Base-by-base conservation (phyloP, 148 eudicot genomes). In the Spergularia bocconei region DNA sequence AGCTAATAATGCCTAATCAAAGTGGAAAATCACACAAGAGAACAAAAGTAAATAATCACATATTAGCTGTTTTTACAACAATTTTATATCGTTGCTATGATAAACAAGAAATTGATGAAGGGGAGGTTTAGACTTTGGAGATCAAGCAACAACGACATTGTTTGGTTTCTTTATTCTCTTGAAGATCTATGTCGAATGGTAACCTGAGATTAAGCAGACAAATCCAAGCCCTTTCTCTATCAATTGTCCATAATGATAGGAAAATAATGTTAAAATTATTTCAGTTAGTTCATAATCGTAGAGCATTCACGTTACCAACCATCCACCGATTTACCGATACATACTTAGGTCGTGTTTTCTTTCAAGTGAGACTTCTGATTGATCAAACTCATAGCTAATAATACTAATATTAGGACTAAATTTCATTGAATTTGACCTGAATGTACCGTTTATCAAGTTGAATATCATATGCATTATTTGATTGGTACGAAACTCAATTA, bases 81-180 rank as follows among this genome's bases (percentile, higher is more conserved):
- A 14, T 38, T 64, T 38, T 38, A 64, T 6, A 38, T 38, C 38
- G 68, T 64, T 15, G 68, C 50, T 38, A 29, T 16, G 50, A 38
- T 16, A 64, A 25, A 64, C 51, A 64, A 51, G 68, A 64, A 64
- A 41, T 14, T 5, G 19, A 39, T n/a, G 6, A 3, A 12, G 7
- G 29, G 6, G 41, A 13, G 15, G 21, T 5, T 23, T 53, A 53
- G 39, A 29, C 72, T 69, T 15, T 8, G 44, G 72, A 25, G 59
- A 69, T 3, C 9, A 69, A 69, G 72, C 60, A 52, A 69, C 60
- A 52, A 69, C 3, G 72, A 69, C 72, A 7, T 52, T 69, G 51
- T 15, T 29, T 3, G 60, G 8, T 69, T 52, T 38, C 59, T 25
- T 69, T 0, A 53, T 51, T 51, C 72, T 12, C 44, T 50, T 25